phyloP scores from a whole-genome alignment of 2,329 filamentous ascomycete species.

The Aspergillus chevalieri region DNA sequence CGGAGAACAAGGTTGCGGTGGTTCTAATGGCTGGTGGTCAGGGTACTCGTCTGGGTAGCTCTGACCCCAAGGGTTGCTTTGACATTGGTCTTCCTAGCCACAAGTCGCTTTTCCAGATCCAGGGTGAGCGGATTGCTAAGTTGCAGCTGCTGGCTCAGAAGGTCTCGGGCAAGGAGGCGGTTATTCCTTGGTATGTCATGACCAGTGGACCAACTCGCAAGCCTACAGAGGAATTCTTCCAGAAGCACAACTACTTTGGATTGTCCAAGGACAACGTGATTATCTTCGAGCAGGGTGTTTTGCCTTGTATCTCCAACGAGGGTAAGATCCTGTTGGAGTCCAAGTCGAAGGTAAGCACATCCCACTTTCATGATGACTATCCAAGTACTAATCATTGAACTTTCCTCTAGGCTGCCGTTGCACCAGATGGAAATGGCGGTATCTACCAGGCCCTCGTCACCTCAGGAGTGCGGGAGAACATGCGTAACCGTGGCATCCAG shows the following conservation, averaged over 20 bases:
- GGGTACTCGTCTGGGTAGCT: conserved; percentile 89
- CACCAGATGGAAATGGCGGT: conserved; percentile 94
- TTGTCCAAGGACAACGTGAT: conserved; percentile 76
- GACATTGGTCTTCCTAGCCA: conserved; percentile 88
- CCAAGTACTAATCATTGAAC: background rate
- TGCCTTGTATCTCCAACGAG: conserved; percentile 95
- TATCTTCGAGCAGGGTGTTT: conserved; percentile 93
- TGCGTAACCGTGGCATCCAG: conserved; percentile 81
- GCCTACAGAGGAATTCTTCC: conserved; percentile 90
- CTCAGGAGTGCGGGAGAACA: conserved; percentile 75
- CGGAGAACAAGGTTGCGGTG: conserved; percentile 68
- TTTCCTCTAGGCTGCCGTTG: conserved; percentile 66
- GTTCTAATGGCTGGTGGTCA: conserved; percentile 97
- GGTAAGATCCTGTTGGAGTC: conserved; percentile 92
- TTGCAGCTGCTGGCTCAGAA: conserved; percentile 73
- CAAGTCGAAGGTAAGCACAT: conserved; percentile 63
- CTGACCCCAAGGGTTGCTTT: conserved; percentile 94
- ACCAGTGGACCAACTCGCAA: conserved; percentile 89
- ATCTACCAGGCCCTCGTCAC: conserved; percentile 87
- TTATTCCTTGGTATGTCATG: conserved; percentile 99
- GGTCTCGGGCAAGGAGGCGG: conserved; percentile 55
- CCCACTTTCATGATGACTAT: background rate
- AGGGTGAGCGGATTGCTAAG: conserved; percentile 88
- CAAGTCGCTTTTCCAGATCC: conserved; percentile 96
- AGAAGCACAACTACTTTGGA: conserved; percentile 85